Evolutionary conservation across 2,329 filamentous ascomycete species (phyloP), one percentile per base, ranked within the genome.

Genomic region (Ceratocystis diversiconidia): DNA sequence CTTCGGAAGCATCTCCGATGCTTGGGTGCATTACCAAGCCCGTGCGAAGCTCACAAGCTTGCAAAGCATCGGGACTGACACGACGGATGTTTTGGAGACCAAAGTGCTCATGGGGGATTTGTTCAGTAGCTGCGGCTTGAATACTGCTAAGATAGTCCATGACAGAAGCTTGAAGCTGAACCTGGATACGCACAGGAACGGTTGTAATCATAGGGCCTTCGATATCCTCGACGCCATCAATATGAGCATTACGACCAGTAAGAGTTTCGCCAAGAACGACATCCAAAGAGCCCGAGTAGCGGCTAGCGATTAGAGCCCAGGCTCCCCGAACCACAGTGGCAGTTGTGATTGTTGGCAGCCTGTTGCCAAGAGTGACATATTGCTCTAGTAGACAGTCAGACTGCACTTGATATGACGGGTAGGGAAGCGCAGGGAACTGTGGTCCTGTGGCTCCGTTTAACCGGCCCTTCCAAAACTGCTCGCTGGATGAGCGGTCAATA

Each of bases 81-180:
- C 78, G 76, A 8, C 83, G 80, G 67, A 86, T 85, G 68, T 84
- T 72, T 65, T 85, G 82, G 57, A 85, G 74, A 22, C 83, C 83
- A 62, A 81, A 77, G 71, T 89, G 85, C 72, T 89, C 83, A 70
- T 87, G 80, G 0, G 84, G 81, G 5, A 87, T 85, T 69, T 83
- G 80, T 2, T 78, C 74, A 0, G 83, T 76, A 0, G 79, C 82
- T 65, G 80, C 77, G 36, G 81, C 75, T 46, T 87, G 84, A 1
- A 88, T 77, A 1, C 75, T 73, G 52, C 81, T 76, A 2, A 88
- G 74, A 68, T 81, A 86, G 59, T 83, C 77, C 0, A 72, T 70
- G 1, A 84, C 75, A 0, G 75, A 75, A 0, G 72, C 70, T 3
- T 77, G 73, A 2, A 74, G 71, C 62, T 78, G 74, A 1, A 83